These are phyloP conservation scores for Mortierella sp. DNA, from an alignment of 371 early-diverging fungal species.

Conservation along the genomic window DNA sequence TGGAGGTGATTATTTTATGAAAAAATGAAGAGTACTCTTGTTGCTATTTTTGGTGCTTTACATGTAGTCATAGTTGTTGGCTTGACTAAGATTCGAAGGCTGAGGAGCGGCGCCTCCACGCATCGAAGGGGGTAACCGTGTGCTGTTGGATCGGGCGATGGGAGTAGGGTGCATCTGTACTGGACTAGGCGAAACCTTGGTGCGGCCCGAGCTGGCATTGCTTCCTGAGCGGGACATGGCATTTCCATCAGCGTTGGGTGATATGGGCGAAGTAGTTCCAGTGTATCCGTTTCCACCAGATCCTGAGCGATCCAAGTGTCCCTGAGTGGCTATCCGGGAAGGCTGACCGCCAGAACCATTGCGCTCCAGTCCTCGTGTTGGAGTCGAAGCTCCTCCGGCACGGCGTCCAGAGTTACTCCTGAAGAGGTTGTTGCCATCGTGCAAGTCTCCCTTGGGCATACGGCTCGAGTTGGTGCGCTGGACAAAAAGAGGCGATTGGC, in stretches of 20 bases:
- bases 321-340: conserved; percentile 33
- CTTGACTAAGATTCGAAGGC: conserved; percentile 39
- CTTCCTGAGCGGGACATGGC: conserved; percentile 31
- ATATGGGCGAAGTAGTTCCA: conserved; percentile 18
- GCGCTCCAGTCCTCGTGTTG: conserved; percentile 24
- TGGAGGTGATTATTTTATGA: not conserved
- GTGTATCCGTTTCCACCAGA: conserved; percentile 27
- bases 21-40: not conserved
- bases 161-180: conserved; percentile 26
- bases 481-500: conserved; percentile 24
- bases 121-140: conserved; percentile 45
- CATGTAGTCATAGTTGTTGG: conserved; percentile 42
- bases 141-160: conserved; percentile 45
- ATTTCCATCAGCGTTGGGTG: conserved; percentile 15
- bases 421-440: conserved; percentile 32
- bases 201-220: conserved; percentile 27
- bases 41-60: conserved; percentile 10
- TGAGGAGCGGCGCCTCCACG: conserved; percentile 24
- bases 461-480: conserved; percentile 41
- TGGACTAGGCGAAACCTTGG: conserved; percentile 24
- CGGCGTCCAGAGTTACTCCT: conserved; percentile 39
- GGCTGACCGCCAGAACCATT: conserved; percentile 29
- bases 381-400: conserved; percentile 13
- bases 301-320: conserved; percentile 25
- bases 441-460: conserved; percentile 38